Base-by-base conservation (phyloP, 148 eudicot species). In the Vaccinium corymbosum region DNA sequence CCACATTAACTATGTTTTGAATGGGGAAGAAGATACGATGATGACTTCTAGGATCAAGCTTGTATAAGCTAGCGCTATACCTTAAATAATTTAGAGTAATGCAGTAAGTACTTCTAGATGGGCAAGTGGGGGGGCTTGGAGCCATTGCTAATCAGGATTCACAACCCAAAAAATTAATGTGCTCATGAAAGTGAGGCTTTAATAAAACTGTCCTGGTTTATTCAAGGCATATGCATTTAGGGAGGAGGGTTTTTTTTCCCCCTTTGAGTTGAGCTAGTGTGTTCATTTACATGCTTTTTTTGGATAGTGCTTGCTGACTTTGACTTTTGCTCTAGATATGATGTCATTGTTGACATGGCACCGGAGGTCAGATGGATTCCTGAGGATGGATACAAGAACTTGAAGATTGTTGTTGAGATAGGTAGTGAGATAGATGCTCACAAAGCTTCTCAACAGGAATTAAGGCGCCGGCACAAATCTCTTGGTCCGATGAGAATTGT, bases 281-380 rank as follows among this genome's bases (percentile, higher is more conserved):
- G 6, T 53, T 85, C 3, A 20, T 35, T 72, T 42, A 59, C 53
- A 22, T 27, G 32, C 42, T 59, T 50, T 52, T 81, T 7, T 70
- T 12, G 22, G 61, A 14, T 73, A 61, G 11, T 85, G 16, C 53
- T 8, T 73, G 17, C 86, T 78, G 35, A 57, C 86, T 72, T 22
- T 1, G 29, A 66, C 12, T 76, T 83, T 57, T 85, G 82, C 48
- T 89, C 49, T 83, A 97, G 99, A 87, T 97, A 93, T 87, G 99
- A 97, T 80, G 88, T 97, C 62, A 56, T 93, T 79, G 99, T 95
- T 80, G 99, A 97, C 86, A 90, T 95, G 84, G 86, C 92, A 82
- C 98, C 99, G 53, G 95, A 93, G 89, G 87, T 95, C 85, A 95
- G 80, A 85, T 97, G 99, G 99, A 85, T 56, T 88, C 91, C 98